Percentiles rank a stretch among this genome's conserved stretches.
Evolutionary conservation across 2,329 filamentous ascomycete genomes (phyloP).

Genomic region (Colletotrichum ledebouriae): DNA sequence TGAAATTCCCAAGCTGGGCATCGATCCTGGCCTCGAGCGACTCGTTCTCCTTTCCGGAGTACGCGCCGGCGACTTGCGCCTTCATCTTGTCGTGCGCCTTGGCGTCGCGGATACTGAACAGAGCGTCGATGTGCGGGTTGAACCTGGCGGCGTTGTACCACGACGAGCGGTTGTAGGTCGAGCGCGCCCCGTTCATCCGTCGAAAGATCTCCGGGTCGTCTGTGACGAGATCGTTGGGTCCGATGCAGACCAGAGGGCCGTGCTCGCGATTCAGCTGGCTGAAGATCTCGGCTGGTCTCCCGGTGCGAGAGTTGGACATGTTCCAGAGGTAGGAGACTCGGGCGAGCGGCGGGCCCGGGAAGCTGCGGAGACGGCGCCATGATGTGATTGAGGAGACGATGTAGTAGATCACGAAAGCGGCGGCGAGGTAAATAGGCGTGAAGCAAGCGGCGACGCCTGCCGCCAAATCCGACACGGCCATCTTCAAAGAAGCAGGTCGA

Average conservation of each 20-base stretch:
- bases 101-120: conserved; percentile 48
- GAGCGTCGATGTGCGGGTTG: conserved; percentile 36
- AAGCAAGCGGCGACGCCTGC: background rate
- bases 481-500: background rate
- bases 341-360: conserved; percentile 31
- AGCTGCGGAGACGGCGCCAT: conserved; percentile 46
- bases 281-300: conserved; percentile 25
- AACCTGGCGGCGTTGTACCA: conserved; percentile 43
- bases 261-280: conserved; percentile 31
- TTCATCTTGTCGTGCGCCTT: conserved; percentile 53
- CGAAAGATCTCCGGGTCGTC: conserved; percentile 42
- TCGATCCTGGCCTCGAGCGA: conserved; percentile 58
- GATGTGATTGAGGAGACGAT: conserved; percentile 44
- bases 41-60: conserved; percentile 67
- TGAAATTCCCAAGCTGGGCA: conserved; percentile 24
- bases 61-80: conserved; percentile 47
- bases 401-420: conserved; percentile 37
- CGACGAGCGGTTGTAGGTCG: conserved; percentile 35
- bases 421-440: conserved; percentile 13
- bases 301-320: conserved; percentile 33
- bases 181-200: conserved; percentile 39
- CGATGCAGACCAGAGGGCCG: conserved; percentile 44
- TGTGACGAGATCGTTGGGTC: conserved; percentile 43
- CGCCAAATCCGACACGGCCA: conserved; percentile 11
- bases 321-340: conserved; percentile 42